Evolutionary conservation across 1,139 yeast species (phyloP).

Genomic region (Wickerhamomyces sp.): DNA sequence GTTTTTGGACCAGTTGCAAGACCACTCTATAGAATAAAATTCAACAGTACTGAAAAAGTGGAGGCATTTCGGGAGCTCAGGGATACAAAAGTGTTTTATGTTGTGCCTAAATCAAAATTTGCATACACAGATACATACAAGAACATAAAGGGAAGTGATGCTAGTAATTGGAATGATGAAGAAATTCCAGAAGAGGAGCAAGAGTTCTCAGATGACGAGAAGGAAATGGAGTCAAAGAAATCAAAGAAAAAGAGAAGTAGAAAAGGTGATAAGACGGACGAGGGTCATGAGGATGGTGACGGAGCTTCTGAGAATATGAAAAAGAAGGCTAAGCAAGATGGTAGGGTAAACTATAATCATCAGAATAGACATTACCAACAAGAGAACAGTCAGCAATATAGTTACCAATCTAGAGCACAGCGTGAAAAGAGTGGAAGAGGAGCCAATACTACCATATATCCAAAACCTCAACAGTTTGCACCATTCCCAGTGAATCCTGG

Average conservation of each 20-base stretch:
- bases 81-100: conserved; percentile 66
- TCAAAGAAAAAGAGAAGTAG: conserved; percentile 52
- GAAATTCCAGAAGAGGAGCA: conserved; percentile 91
- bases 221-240: conserved; percentile 44
- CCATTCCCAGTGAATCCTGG: conserved; percentile 15
- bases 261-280: conserved; percentile 29
- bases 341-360: conserved; percentile 1
- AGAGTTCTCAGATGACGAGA: conserved; percentile 92
- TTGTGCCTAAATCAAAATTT: conserved; percentile 77
- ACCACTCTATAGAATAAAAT: conserved; percentile 79
- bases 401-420: conserved; percentile 21
- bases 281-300: neutral
- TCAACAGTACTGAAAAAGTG: conserved; percentile 48
- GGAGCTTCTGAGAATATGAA: conserved; percentile 40
- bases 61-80: conserved; percentile 38
- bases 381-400: conserved; percentile 7
- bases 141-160: conserved; percentile 81
- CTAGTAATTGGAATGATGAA: conserved; percentile 92
- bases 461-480: conserved; percentile 12
- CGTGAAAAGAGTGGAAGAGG: conserved; percentile 13
- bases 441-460: conserved; percentile 7
- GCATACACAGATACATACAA: conserved; percentile 70
- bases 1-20: conserved; percentile 84
- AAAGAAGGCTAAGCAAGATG: conserved; percentile 26
- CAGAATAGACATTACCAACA: conserved; percentile 12